Percentiles rank a stretch among this genome's conserved stretches.
Evolutionary conservation across 345 rosid species (phyloP).

Genomic region (Eucalyptus virginea): DNA sequence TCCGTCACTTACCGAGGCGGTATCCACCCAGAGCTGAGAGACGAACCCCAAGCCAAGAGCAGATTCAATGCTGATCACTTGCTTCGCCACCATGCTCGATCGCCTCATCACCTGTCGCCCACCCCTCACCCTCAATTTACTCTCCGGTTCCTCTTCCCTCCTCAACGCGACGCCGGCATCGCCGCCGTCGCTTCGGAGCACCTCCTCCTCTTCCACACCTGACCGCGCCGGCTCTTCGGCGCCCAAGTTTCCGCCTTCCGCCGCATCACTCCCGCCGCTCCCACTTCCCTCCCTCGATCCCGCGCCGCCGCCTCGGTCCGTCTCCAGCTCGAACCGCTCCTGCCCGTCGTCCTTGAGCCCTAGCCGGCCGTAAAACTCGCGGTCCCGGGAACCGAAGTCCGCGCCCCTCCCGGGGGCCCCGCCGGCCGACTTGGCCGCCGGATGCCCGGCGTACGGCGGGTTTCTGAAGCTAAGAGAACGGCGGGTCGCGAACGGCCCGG

Average conservation of each 20-base stretch:
- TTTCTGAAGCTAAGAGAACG: background rate
- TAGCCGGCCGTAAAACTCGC: conserved; percentile 7
- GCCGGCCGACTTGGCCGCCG: background rate
- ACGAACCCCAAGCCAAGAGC: conserved; percentile 73
- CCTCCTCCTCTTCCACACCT: conserved; percentile 2
- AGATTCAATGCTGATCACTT: conserved; percentile 63
- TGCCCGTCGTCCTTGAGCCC: conserved; percentile 17
- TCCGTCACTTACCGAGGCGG: conserved; percentile 33
- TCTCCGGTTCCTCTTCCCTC: background rate
- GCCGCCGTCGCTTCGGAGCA: background rate
- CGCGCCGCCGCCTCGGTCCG: background rate
- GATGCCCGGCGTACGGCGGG: background rate
- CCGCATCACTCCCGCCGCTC: background rate
- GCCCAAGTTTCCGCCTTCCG: background rate
- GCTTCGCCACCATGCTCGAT: conserved; percentile 71
- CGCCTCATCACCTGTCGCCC: conserved; percentile 41
- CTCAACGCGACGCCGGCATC: background rate
- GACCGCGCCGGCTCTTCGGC: background rate
- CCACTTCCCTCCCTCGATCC: background rate
- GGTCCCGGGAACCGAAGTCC: background rate
- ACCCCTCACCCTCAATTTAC: conserved; percentile 6
- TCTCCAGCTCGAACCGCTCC: background rate
- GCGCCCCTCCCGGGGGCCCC: background rate
- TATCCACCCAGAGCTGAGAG: conserved; percentile 84
- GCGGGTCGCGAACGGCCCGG: background rate